Percentiles rank a stretch among this genome's conserved stretches.
Conservation (phyloP, 2,329 filamentous ascomycete genomes). For the Diaporthe sp. region DNA sequence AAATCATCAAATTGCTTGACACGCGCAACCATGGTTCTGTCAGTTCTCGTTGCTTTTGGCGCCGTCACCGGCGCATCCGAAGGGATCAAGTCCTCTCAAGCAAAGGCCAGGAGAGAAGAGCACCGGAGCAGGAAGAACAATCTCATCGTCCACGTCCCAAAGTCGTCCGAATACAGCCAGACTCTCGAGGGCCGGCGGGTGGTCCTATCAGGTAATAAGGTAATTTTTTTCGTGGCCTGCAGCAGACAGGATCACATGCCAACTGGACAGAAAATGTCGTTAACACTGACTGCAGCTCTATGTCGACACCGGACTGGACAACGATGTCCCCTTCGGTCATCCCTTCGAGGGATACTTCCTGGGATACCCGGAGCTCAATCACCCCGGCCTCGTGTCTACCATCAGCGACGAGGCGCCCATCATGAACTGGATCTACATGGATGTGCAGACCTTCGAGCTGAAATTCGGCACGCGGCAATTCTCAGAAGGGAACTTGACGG, state of each 20-base stretch:
- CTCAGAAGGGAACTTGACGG: constrained; percentile 60
- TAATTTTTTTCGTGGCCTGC: constrained; percentile 43
- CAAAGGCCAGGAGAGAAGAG: constrained; percentile 60
- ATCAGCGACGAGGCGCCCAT: constrained; percentile 63
- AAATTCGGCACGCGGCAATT: constrained; percentile 61
- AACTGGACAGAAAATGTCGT: background rate
- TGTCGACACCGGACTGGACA: constrained; percentile 57
- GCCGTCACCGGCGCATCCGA: constrained; percentile 63
- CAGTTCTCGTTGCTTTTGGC: constrained; percentile 56
- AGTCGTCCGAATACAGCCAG: constrained; percentile 59
- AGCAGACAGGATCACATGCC: background rate
- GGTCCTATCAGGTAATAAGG: constrained; percentile 60
- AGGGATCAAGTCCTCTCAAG: constrained; percentile 61
- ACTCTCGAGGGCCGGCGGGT: constrained; percentile 60
- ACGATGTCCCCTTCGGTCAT: constrained; percentile 56
- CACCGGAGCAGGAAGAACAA: constrained; percentile 64
- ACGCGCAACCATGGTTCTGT: constrained; percentile 40
- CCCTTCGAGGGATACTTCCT: constrained; percentile 70
- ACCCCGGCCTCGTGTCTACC: constrained; percentile 62
- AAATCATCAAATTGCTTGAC: constrained; percentile 12
- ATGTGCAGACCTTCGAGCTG: constrained; percentile 60
- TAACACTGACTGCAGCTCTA: constrained; percentile 53
- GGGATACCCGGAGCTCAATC: constrained; percentile 65
- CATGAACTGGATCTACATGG: constrained; percentile 66
- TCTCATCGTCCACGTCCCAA: constrained; percentile 61